Percentiles rank a stretch among this genome's conserved stretches.
phyloP scores from a whole-genome alignment of 371 early-diverging fungal genomes.

The Rhizomucor miehei region DNA sequence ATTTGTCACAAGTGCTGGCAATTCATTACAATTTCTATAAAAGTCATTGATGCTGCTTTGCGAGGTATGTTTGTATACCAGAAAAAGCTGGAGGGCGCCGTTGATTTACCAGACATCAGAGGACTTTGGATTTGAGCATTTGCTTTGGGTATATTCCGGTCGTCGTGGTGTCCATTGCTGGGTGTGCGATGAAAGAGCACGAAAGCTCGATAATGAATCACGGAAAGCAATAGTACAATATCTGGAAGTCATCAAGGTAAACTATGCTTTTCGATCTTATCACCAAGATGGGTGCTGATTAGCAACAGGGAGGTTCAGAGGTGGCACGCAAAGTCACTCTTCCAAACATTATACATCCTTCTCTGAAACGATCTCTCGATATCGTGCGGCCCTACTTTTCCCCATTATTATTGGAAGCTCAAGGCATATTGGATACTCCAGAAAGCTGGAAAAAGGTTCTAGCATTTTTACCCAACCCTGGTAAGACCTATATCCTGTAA shows the following conservation, averaged over 20 bases:
- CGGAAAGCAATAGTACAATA: constrained; percentile 87
- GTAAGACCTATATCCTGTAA: too few species aligned
- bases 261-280: not conserved
- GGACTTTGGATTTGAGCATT: constrained; percentile 95
- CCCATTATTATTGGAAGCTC: constrained; percentile 62
- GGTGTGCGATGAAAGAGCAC: constrained; percentile 93
- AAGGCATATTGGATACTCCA: constrained; percentile 65
- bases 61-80: constrained; percentile 40
- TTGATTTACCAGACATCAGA: constrained; percentile 37
- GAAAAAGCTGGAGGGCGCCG: not conserved
- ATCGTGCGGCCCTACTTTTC: constrained; percentile 67
- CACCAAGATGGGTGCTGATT: constrained; percentile 1
- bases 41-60: constrained; percentile 76
- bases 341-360: constrained; percentile 57
- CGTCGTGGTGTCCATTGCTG: constrained; percentile 99
- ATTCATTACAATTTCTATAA: constrained; percentile 92
- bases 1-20: constrained; percentile 94
- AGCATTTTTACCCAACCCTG: constrained; percentile 70
- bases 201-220: constrained; percentile 71
- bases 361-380: constrained; percentile 60
- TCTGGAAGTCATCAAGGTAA: constrained; percentile 76
- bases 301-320: constrained; percentile 68
- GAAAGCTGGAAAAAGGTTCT: constrained; percentile 74
- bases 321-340: constrained; percentile 69
- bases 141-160: constrained; percentile 98